Evolutionary conservation across 495 filamentous ascomycete species (phyloP), one percentile per base, ranked within the genome.

Genomic region (Beverwykella pulmonaria): DNA sequence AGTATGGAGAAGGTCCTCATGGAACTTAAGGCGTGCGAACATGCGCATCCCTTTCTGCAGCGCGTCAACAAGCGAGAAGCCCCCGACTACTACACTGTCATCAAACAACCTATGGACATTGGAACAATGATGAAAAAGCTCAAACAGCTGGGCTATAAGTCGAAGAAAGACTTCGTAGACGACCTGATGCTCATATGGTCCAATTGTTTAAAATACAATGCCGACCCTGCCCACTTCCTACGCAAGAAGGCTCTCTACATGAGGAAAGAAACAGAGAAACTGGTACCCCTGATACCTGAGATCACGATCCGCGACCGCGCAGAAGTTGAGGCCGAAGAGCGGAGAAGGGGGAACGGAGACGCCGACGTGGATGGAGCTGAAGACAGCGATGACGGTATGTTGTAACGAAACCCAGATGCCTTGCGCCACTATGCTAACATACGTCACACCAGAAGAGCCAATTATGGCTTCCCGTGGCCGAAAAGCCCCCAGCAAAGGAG

Each of bases 91-190:
- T 89, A 93, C 76, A 88, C 82, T 60, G 88, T 98, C 66, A 97
- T 98, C 80, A 97, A 94, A 79, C 87, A 93, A 29, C 95, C 94
- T 0, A 99, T 99, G 94, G 94, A 99, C 75, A 86, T 99, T 47
- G 94, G 95, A 41, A 89, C 87, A 34, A 97, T 99, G 90, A 93
- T 94, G 36, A 99, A 99, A 80, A 98, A 97, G 79, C 86, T 99
- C 32, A 97, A 96, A 75, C 80, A 83, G 2, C 76, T 94, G 14
- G 83, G 83, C 22, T 98, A 96, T 81, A 93, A 90, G 75, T 96
- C 92, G 50, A 98, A 98, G 80, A 82, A 89, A 58, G 94, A 98
- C 14, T 98, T 98, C 68, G 92, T 97, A 32, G 86, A 88, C 54
- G 94, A 98, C 65, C 80, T 98, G 23, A 92, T 93, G 71, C 82